phyloP scores from a whole-genome alignment of 176 grass and related monocot genomes.

The Triticum dicoccoides region DNA sequence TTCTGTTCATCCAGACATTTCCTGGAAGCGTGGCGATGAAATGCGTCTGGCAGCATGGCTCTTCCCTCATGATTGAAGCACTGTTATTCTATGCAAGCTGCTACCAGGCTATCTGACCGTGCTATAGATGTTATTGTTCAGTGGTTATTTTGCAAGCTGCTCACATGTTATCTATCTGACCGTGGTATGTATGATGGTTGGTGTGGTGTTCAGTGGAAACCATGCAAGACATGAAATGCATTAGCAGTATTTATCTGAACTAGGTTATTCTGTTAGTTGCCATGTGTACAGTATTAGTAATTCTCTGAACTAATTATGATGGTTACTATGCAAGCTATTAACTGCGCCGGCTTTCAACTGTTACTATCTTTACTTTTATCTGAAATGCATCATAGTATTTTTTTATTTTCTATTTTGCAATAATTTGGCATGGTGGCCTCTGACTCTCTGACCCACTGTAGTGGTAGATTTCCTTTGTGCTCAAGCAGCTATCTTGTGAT shows the following conservation, averaged over 20 bases:
- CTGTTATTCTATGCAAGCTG: background rate
- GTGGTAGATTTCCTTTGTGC: background rate
- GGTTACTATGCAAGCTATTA: background rate
- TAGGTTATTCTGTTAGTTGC: background rate
- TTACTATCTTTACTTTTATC: no score
- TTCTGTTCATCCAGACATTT: background rate
- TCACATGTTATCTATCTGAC: background rate
- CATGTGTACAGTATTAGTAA: background rate
- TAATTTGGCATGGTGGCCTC: background rate
- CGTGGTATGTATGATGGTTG: background rate
- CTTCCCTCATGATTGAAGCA: background rate
- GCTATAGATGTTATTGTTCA: background rate
- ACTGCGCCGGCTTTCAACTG: background rate
- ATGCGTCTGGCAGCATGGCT: background rate
- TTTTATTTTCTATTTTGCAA: no score
- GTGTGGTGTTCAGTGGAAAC: background rate
- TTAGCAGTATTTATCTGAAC: background rate
- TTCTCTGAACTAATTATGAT: background rate
- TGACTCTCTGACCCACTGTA: background rate
- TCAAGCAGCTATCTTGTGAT: background rate
- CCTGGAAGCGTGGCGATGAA: background rate
- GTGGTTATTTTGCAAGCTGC: background rate
- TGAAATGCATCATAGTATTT: no score
- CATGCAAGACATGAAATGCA: background rate
- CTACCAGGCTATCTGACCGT: background rate